Percentiles rank a stretch among this genome's conserved stretches.
These are phyloP conservation scores for Entomortierella parvispora DNA, from an alignment of 192 early-diverging fungal species.

Conservation along the genomic window DNA sequence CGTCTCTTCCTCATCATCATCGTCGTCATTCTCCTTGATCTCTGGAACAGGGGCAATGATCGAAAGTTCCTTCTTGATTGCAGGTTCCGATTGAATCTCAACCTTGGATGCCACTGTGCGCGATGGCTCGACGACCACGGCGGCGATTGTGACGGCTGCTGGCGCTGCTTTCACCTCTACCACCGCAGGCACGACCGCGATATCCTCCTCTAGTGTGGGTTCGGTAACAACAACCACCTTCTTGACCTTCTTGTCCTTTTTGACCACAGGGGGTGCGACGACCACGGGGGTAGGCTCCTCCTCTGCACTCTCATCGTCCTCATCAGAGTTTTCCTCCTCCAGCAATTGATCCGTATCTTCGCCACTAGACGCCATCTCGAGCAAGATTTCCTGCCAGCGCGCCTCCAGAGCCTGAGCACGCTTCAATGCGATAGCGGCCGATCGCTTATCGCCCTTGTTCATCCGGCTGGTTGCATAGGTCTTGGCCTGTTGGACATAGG, in stretches of 20 bases:
- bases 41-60: background rate
- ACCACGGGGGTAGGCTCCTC: background rate
- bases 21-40: slow-evolving; percentile 18
- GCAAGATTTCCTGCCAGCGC: slow-evolving; percentile 39
- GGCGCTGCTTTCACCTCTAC: no score
- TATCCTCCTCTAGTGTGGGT: background rate
- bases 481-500: slow-evolving; percentile 45
- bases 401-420: slow-evolving; percentile 36
- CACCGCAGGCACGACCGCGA: no score
- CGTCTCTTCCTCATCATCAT: slow-evolving; percentile 28
- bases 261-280: background rate
- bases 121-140: background rate
- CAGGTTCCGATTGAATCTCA: background rate
- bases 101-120: background rate
- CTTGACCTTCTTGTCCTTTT: slow-evolving; percentile 9
- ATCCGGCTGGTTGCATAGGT: slow-evolving; percentile 44
- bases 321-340: slow-evolving; percentile 28
- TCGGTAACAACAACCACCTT: background rate
- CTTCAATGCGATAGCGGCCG: slow-evolving; percentile 38
- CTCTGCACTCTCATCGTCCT: slow-evolving; percentile 2
- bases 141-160: background rate
- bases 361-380: slow-evolving; percentile 37
- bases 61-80: background rate
- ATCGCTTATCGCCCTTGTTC: slow-evolving; percentile 50
- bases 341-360: slow-evolving; percentile 35